Evolutionary conservation across 2,329 filamentous ascomycete species (phyloP), one percentile per base, ranked within the genome.

Genomic region (Cytospora paraplurivora): DNA sequence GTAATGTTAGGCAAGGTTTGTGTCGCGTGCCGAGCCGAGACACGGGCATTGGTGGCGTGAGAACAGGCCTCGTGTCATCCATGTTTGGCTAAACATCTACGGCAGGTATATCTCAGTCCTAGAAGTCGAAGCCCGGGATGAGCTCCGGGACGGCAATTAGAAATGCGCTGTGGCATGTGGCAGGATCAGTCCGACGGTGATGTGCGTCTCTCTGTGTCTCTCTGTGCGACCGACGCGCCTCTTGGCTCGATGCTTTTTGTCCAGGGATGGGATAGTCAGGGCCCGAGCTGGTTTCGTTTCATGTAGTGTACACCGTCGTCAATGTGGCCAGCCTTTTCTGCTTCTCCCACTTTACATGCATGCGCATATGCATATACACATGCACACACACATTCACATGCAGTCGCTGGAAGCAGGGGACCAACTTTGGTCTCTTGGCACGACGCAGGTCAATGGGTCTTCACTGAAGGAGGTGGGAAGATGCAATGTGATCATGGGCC

Each of bases 281-380:
- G n/a, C n/a, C 8, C 27, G 27, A 27, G 27, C 27, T 47, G 19
- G 21, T 10, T 12, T 27, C 53, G 60, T 62, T 62, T 62, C 60
- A 54, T 44, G 33, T 57, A 34, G 51, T 44, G 33, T 57, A 34
- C 44, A 32, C 32, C 7, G 15, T 51, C 56, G 34, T 17, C 34
- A 44, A 54, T 32, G 38, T 21, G 13, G 21, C 5, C 21, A 34
- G 51, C 49, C 56, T 44, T 32, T 47, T 21, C 21, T 47, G n/a
- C 44, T 47, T 47, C 44, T 47, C 27, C 27, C 27, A 27, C 27
- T 27, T 27, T 27, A 27, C 4, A 27, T 27, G 27, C 27, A 27
- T 27, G 4, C 4, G 27, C 27, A 27, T 27, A 27, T 27, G 27
- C 4, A 27, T 4, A 27, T 47, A 7, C 8, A 19, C 44, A 6